Evolutionary conservation across 768 basidiomycete species (phyloP).

Genomic region (Leccinum barrowsii): DNA sequence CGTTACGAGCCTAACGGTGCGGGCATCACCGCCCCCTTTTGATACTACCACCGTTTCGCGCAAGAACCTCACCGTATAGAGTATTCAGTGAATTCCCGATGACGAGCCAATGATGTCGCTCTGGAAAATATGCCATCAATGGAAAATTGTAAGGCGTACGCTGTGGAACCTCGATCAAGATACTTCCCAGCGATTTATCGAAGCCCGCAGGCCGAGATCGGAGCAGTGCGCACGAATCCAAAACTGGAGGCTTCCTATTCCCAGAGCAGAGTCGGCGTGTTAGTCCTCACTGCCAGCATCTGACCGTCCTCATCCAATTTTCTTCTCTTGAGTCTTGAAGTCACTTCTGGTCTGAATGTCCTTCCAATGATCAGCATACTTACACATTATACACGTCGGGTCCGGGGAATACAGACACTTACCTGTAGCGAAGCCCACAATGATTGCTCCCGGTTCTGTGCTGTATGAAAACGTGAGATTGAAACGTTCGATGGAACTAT

Average conservation of each 20-base stretch:
- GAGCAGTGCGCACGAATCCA: constrained; percentile 2
- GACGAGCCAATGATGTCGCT: background rate
- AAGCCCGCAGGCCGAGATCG: background rate
- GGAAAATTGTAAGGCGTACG: constrained; percentile 30
- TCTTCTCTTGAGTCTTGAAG: constrained; percentile 38
- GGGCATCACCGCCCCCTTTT: constrained; percentile 25
- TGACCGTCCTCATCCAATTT: constrained; percentile 56
- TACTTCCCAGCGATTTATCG: too few relatives aligned
- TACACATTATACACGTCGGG: constrained; percentile 16
- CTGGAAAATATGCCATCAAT: constrained; percentile 28
- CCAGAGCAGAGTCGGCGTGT: constrained; percentile 3
- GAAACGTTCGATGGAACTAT: constrained; percentile 15
- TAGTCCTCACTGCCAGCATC: constrained; percentile 22
- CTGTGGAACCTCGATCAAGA: too few relatives aligned
- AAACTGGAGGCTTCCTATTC: constrained; percentile 28
- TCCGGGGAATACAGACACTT: too few relatives aligned
- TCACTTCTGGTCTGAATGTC: constrained; percentile 38
- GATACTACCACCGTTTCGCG: constrained; percentile 22
- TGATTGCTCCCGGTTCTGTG: constrained; percentile 17
- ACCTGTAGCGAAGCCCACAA: constrained; percentile 18
- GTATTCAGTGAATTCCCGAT: background rate
- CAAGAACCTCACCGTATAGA: constrained; percentile 6
- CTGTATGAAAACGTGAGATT: constrained; percentile 22
- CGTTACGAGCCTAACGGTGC: constrained; percentile 29
- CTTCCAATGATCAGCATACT: constrained; percentile 37